These are phyloP conservation scores for Tricladium varicosporioides DNA, from an alignment of 2,329 filamentous ascomycete genomes.

Conservation along the genomic window DNA sequence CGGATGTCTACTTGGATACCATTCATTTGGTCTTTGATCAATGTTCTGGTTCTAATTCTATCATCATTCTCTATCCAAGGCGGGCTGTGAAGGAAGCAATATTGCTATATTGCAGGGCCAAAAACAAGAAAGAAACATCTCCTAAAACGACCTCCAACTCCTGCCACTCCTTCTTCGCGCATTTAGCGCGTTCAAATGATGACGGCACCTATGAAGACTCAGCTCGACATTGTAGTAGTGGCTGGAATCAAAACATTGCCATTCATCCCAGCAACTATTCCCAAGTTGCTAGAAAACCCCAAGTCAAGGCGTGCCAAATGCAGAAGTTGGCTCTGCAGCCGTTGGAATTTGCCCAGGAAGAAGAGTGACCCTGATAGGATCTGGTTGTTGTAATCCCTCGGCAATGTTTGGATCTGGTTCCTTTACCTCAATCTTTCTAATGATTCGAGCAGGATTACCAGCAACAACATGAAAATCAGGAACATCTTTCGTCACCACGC, in stretches of 20 bases:
- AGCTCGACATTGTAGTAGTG: too few relatives aligned
- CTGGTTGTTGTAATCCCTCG: conserved; percentile 65
- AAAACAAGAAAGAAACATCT: neutral
- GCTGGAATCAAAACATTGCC: too few relatives aligned
- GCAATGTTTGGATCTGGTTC: conserved; percentile 25
- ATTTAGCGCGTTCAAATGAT: too few relatives aligned
- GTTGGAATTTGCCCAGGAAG: neutral
- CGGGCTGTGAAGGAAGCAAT: conserved; percentile 48
- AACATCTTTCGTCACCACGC: conserved; percentile 79
- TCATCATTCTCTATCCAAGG: conserved; percentile 72
- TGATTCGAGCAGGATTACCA: conserved; percentile 64
- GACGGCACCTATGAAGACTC: too few relatives aligned
- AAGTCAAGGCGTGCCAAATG: neutral
- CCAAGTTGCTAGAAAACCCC: conserved; percentile 37
- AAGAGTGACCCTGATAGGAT: conserved; percentile 41
- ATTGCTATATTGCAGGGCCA: neutral
- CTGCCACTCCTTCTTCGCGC: too few relatives aligned
- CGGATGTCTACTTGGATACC: conserved; percentile 75
- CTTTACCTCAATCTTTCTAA: conserved; percentile 43
- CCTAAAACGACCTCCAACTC: neutral
- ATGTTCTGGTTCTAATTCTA: conserved; percentile 64
- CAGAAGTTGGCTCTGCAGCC: neutral
- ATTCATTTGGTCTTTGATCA: conserved; percentile 67
- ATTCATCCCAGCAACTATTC: conserved; percentile 43
- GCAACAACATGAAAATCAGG: conserved; percentile 60